These are phyloP conservation scores for Russula vinacea DNA, from an alignment of 768 basidiomycete genomes.

Conservation along the genomic window DNA sequence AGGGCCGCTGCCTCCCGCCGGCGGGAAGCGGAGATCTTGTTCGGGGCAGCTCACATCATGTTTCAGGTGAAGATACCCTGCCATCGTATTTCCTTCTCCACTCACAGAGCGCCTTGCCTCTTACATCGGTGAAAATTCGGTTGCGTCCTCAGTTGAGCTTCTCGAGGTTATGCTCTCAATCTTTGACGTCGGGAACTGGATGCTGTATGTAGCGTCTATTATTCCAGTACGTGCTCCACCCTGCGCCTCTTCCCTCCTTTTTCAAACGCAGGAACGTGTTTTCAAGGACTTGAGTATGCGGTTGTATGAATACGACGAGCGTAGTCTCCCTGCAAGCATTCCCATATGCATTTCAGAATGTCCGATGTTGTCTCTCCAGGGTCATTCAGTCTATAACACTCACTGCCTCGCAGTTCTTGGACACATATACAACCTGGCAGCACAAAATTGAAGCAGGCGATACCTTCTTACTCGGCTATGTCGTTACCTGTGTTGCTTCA, in stretches of 20 bases:
- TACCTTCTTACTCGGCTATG: constrained; percentile 33
- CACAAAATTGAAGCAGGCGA: constrained; percentile 31
- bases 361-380: neutral
- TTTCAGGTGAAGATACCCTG: too few species aligned
- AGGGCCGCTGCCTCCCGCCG: constrained; percentile 37
- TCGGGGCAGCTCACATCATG: too few species aligned
- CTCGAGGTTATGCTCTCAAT: constrained; percentile 35
- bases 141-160: constrained; percentile 36
- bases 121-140: constrained; percentile 39
- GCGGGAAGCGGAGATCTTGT: too few species aligned
- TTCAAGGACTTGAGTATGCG: constrained; percentile 40
- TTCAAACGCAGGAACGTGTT: constrained; percentile 34
- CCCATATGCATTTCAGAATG: constrained; percentile 42
- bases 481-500: constrained; percentile 33
- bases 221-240: constrained; percentile 32
- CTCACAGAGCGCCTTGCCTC: constrained; percentile 35
- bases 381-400: neutral
- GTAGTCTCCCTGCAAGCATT: constrained; percentile 37
- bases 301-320: constrained; percentile 38
- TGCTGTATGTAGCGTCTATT: constrained; percentile 39
- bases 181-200: constrained; percentile 41
- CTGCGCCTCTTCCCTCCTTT: neutral
- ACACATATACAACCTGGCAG: constrained; percentile 38
- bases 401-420: constrained; percentile 29
- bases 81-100: constrained; percentile 32